Base-by-base conservation (phyloP, 345 rosid species). In the Rhizophora apiculata region DNA sequence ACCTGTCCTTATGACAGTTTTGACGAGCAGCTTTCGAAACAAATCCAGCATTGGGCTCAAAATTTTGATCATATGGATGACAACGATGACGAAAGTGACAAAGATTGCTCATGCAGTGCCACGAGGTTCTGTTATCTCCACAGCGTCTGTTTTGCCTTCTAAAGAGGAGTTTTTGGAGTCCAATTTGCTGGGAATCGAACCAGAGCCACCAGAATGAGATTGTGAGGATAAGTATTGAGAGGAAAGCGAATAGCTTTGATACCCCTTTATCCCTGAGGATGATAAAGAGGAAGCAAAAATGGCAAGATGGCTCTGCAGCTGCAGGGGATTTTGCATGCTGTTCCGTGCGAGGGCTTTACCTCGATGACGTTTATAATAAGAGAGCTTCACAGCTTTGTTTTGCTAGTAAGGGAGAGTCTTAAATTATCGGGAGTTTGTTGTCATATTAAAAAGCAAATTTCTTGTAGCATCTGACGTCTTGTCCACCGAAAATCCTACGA, bases 311-410 rank as follows among this genome's bases (percentile, higher is more conserved):
- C n/a, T 71, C 83, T 22, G 78, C 36, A 31, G 83, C 75, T 70
- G 83, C 81, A 31, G 81, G 78, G 77, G 86, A 82, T 34, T 73
- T 70, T 64, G 78, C 83, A 6, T 78, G 62, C 48, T 85, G 88
- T 68, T 89, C 97, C 1, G 79, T 82, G 32, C 85, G 60, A 91
- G 66, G 76, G 98, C 97, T 0, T 85, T 53, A 85, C 96, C 16
- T 83, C 92, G 8, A 71, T 85, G 81, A 87, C 85, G 1, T 82
- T 88, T 51, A 91, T 89, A 72, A 71, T 89, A 7, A 72, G 84
- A 54, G 97, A 91, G 89, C 76, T 93, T 32, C 93, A 90, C 30
- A 83, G 68, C 76, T 69, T 76, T 64, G 84, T 90, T 1, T 74
- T 87, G 68, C 78, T 75, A 22, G 72, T 65, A 21, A 84, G 80